phyloP scores from a whole-genome alignment of 2,329 filamentous ascomycete genomes.

The Lachnellula hyalina region DNA sequence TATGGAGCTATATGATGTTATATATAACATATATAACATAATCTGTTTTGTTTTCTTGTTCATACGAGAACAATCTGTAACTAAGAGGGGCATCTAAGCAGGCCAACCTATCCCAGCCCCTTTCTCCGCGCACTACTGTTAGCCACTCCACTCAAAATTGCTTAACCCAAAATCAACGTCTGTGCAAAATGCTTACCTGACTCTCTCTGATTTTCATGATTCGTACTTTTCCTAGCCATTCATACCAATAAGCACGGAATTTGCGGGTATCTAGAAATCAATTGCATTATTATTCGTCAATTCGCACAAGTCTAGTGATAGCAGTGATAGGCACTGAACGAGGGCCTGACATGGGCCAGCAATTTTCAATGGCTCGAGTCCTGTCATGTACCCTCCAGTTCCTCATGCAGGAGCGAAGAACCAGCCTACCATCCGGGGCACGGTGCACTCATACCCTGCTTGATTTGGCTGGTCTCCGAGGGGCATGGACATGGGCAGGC shows the following conservation, averaged over 20 bases:
- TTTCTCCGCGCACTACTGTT: not conserved
- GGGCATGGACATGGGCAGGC: conserved; percentile 6
- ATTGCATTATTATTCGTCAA: not conserved
- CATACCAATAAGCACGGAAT: not conserved
- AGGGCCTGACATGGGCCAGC: not conserved
- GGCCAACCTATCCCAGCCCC: not conserved
- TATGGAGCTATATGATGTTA: too few species aligned
- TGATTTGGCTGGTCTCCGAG: not conserved
- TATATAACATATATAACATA: too few species aligned
- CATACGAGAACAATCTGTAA: not conserved
- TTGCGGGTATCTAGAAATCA: not conserved
- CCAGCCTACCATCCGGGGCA: conserved; percentile 2
- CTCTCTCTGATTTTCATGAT: not conserved
- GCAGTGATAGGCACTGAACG: not conserved
- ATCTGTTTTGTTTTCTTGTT: not conserved
- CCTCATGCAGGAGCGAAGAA: conserved; percentile 6
- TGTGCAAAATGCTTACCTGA: conserved; percentile 13
- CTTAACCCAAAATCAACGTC: conserved; percentile 26
- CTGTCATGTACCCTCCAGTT: conserved; percentile 1
- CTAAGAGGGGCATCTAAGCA: not conserved
- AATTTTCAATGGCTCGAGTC: conserved; percentile 4
- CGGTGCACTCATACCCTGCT: conserved; percentile 15
- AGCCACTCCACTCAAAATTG: not conserved
- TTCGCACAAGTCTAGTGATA: not conserved
- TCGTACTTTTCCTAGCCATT: not conserved